Base-by-base conservation (phyloP, 805 yeast species). In the Lachancea lanzarotensis region DNA sequence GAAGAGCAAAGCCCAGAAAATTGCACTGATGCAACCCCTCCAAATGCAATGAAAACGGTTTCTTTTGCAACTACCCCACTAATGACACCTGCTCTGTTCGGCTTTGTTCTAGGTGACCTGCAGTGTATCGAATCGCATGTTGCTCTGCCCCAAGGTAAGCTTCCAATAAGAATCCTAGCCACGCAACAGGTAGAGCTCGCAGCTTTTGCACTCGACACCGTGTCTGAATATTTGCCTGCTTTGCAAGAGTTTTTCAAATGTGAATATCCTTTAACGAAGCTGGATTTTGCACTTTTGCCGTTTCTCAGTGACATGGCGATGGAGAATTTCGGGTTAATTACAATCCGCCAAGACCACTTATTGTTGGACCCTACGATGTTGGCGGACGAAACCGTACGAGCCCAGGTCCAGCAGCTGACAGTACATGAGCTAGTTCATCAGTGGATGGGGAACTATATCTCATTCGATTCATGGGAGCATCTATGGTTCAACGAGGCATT, bases 381-480 rank as follows among this genome's bases (percentile, higher is more conserved):
- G 35, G 56, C 62, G 3, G 53, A 52, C 37, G 45, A 52, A 6
- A 40, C 50, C 6, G 51, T 57, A 2, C 51, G 57, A 12, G 62
- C 66, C 32, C 69, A 68, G 49, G 55, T 78, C 19, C 66, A 76
- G 48, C 83, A 81, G 54, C 69, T 84, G 37, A 56, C 85, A 8
- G 79, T 77, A 1, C 95, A 85, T 59, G 90, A 84, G 56, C 55
- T 84, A 50, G 79, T 83, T 25, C 95, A 85, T 59, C 91, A 84
- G 65, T 85, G 88, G 87, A 62, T 85, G 45, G 95, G 93, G 8
- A 79, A 85, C 52, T 67, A 71, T 52, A 72, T 83, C 2, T 69
- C 85, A 1, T 82, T 83, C 54, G 83, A 81, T 41, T 74, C 78
- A 16, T 84, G 87, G 82, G 74, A 73, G 41, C 71, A 75, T 54